Evolutionary conservation across 2,329 filamentous ascomycete genomes (phyloP), one percentile per base, ranked within the genome.

Genomic region (Chalaropsis thielavioides): DNA sequence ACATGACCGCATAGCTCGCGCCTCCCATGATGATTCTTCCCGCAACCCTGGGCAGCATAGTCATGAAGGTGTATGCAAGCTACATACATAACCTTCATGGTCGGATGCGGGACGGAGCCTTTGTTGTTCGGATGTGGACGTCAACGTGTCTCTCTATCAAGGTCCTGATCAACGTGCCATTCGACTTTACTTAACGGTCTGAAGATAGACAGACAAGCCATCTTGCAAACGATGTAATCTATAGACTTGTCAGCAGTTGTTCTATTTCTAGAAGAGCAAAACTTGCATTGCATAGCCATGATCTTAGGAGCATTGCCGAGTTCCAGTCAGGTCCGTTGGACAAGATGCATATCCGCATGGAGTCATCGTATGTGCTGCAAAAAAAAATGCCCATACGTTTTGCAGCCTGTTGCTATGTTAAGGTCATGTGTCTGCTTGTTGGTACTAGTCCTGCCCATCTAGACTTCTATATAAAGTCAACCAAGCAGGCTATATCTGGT

Each of bases 1-100:
- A 58, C 54, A 58, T 58, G 54, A 58, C 54, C 54, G 24, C 27
- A n/a, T 58, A 38, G 54, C 31, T 58, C 43, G 43, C 43, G 43
- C 10, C 15, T 46, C 43, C 43, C 19, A n/a, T 58, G 54, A 58
- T 35, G 10, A 38, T 38, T 3, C 8, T 10, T 35, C 27, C 17
- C 27, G 38, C 27, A 38, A 38, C 31, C 54, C 54, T 58, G 54
- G 15, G 54, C 54, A 58, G 38, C n/a, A 10, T 15, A 19, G n/a
- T 19, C 19, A 17, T 27, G 10, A 2, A 38, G 54, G 31, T 17
- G 27, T 27, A 24, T 51, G 11, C 10, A 27, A 58, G 10, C 2
- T 15, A n/a, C 24, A 54, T 54, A 38, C 15, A 58, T 38, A 11
- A 3, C 27, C n/a, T 46, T 46, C 54, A 58, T 38, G 15, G 8